These are phyloP conservation scores for Claviceps cyperi DNA, from an alignment of 2,329 filamentous ascomycete species.

Conservation along the genomic window DNA sequence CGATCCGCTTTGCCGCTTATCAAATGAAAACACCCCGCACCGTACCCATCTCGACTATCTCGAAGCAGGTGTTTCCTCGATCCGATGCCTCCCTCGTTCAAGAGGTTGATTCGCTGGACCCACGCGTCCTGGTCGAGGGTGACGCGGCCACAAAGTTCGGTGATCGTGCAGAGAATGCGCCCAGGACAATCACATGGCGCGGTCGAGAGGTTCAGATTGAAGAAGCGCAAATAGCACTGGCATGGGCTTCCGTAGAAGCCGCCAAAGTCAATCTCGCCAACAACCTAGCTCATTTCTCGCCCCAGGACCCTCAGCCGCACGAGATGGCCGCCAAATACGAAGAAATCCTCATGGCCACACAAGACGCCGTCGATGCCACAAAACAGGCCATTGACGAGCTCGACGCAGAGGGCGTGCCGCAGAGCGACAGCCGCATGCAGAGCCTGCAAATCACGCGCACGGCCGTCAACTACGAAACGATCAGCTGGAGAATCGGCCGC, in stretches of 20 bases:
- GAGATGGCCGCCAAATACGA: conserved; percentile 83
- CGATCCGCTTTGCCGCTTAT: conserved; percentile 87
- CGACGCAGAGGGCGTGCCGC: conserved; percentile 65
- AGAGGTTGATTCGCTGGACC: conserved; percentile 57
- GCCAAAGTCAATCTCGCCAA: conserved; percentile 36
- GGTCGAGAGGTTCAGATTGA: conserved; percentile 75
- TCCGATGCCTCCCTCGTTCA: conserved; percentile 47
- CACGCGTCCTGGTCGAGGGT: conserved; percentile 46
- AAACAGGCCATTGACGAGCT: conserved; percentile 89
- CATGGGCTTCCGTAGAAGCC: conserved; percentile 54
- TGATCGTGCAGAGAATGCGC: conserved; percentile 38
- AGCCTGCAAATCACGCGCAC: conserved; percentile 83
- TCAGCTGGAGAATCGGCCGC: conserved; percentile 87
- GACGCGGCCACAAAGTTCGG: conserved; percentile 33
- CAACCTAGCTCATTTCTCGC: conserved; percentile 25
- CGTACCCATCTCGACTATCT: conserved; percentile 64
- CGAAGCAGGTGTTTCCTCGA: conserved; percentile 61
- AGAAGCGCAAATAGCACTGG: conserved; percentile 80
- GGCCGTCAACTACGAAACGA: conserved; percentile 83
- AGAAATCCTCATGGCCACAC: conserved; percentile 73
- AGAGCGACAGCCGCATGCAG: conserved; percentile 79
- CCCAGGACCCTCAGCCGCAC: conserved; percentile 31
- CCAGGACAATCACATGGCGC: conserved; percentile 73
- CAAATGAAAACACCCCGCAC: conserved; percentile 80
- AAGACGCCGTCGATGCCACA: conserved; percentile 87